Base-by-base conservation (phyloP, 768 basidiomycete species). In the Mrakia frigida region DNA sequence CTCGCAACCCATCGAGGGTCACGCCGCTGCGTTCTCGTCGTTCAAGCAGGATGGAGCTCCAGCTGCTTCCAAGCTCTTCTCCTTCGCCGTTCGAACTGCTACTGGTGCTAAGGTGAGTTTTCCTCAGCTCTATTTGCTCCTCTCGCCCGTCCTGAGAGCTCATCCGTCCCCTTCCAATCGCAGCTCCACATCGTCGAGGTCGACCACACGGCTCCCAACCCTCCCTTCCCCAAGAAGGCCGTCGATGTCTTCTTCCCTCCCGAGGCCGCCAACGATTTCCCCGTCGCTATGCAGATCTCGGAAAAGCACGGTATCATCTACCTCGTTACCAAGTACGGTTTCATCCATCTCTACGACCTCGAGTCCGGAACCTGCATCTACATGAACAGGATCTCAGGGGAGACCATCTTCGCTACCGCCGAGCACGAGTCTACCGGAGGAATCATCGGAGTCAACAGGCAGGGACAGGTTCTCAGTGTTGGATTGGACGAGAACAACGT, bases 341-440 rank as follows among this genome's bases (percentile, higher is more conserved):
- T 99, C 86, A 98, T 99, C 82, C 97, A 98, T 84, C 88, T 99
- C 21, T 99, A 99, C 84, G 97, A 99, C 84, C 89, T 98, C 79
- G 97, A 99, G 84, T 89, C 94, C 13, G 97, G 95, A 75, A 90
- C 93, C 61, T 98, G 97, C 85, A 89, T 99, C 77, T 99, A 98
- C 87, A 99, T 99, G 97, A 99, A 99, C 88, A 92, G 97, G 79
- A 99, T 99, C 83, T 94, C 93, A 60, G 96, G 97, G 46, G 97
- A 99, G 86, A 98, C 97, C 46, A 98, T 99, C 83, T 99, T 99
- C 83, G 94, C 97, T 63, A 98, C 97, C 18, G 93, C 96, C 46
- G 95, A 98, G 81, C 94, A 98, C 81, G 95, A 98, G 83, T 88
- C 90, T 25, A 90, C 90, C 4, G 89, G 93, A 82, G 97, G 97